phyloP scores from a whole-genome alignment of 2,329 filamentous ascomycete genomes.

The Rutstroemia sp. region DNA sequence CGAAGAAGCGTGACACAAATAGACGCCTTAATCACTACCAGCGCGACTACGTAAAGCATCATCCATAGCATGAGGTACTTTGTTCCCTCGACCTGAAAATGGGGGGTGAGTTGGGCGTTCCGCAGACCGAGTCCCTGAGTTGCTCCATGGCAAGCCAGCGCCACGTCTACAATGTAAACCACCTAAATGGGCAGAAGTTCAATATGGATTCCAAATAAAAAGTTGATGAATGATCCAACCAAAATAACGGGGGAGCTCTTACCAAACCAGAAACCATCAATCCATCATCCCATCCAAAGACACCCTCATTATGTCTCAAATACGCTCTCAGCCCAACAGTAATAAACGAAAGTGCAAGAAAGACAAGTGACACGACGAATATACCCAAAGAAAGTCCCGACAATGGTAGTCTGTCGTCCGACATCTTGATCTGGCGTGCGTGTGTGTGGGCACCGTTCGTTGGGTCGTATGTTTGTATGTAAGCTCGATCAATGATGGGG shows the following conservation, averaged over 20 bases:
- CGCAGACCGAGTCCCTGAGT: slow-evolving; percentile 17
- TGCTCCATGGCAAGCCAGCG: slow-evolving; percentile 17
- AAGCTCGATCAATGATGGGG: too few species aligned
- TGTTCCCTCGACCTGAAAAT: slow-evolving; percentile 10
- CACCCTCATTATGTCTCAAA: background rate
- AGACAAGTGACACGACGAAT: background rate
- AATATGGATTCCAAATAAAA: too few species aligned
- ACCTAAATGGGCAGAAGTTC: background rate
- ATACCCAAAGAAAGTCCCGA: background rate
- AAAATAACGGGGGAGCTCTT: background rate
- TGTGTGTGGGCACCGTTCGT: too few species aligned
- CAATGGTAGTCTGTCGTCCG: background rate
- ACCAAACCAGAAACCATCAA: slow-evolving; percentile 1
- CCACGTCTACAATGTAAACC: background rate
- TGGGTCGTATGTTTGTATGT: too few species aligned
- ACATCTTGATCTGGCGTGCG: too few species aligned
- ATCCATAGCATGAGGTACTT: slow-evolving; percentile 22
- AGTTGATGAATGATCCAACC: too few species aligned
- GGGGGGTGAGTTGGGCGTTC: slow-evolving; percentile 13
- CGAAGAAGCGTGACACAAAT: slow-evolving; percentile 20
- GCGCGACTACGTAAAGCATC: slow-evolving; percentile 17
- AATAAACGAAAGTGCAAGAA: background rate
- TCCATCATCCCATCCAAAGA: slow-evolving; percentile 4
- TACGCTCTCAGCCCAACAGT: background rate
- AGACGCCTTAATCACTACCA: slow-evolving; percentile 19